A percentile compares a stretch with the other conserved stretches of the same genome.
phyloP scores from a whole-genome alignment of 768 basidiomycete species.

The Leccinum disarticulatum region DNA sequence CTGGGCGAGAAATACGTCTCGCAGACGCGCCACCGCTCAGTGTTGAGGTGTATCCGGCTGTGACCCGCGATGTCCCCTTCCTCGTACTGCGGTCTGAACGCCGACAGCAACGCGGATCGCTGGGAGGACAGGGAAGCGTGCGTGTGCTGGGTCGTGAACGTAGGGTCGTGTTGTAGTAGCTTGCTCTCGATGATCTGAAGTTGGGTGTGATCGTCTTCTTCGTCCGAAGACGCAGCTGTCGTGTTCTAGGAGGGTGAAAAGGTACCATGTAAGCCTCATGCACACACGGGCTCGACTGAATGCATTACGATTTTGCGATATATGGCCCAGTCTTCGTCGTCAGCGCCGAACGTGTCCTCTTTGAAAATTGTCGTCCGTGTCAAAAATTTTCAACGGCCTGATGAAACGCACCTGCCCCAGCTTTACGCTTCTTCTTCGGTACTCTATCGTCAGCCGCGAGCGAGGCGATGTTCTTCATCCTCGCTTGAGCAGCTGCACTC shows the following conservation, averaged over 20 bases:
- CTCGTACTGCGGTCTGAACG: constrained; percentile 79
- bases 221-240: constrained; percentile 73
- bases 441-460: constrained; percentile 85
- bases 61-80: constrained; percentile 71
- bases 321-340: constrained; percentile 96
- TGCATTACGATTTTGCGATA: constrained; percentile 89
- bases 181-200: constrained; percentile 77
- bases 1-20: constrained; percentile 91
- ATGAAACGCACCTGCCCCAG: constrained; percentile 59
- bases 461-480: constrained; percentile 95
- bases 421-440: constrained; percentile 83
- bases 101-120: constrained; percentile 80
- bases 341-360: constrained; percentile 93
- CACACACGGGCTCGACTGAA: not conserved
- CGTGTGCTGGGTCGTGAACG: constrained; percentile 79
- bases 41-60: constrained; percentile 82
- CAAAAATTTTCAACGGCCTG: not conserved
- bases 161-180: constrained; percentile 79
- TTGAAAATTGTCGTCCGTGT: no score
- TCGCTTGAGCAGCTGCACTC: constrained; percentile 89
- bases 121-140: constrained; percentile 74
- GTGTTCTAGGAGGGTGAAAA: constrained; percentile 52
- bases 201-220: constrained; percentile 79
- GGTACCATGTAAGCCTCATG: not conserved
- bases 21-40: constrained; percentile 87